Base-by-base conservation (phyloP, 2,329 filamentous ascomycete species). In the Colletotrichum incanum region DNA sequence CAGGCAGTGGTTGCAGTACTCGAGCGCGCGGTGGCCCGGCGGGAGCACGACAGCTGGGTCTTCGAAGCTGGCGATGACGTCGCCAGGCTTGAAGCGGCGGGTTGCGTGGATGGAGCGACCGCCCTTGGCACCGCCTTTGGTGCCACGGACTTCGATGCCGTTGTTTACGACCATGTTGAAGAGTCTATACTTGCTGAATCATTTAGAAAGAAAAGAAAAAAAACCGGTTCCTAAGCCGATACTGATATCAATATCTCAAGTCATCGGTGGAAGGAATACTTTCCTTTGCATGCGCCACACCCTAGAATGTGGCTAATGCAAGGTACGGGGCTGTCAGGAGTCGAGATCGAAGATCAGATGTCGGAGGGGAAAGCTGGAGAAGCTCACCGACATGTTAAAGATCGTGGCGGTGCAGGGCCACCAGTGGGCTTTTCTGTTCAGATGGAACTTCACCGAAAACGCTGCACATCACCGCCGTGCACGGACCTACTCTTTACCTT, bases 1-100 rank as follows among this genome's bases (percentile, higher is more conserved):
- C 37, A 89, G 82, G 78, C 88, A 90, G 80, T 85, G 80, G 73
- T 84, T 84, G 82, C 89, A 91, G 41, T 84, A 82, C 20, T 77
- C 75, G 4, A 76, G 61, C 67, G 86, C 81, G 72, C 83, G 82
- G 6, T 82, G 78, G 47, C 82, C 82, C 50, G 85, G 82, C 4
- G 89, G 86, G 31, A 90, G 81, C 23, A 86, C 85, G 56, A 90
- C 77, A 49, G 84, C 80, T 6, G 84, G 83, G 31, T 65, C 34
- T 28, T 69, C 47, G 54, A 90, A 88, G 49, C 78, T 76, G 70
- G 84, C 82, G 74, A 91, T 85, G 67, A 80, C 75, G 37, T 82
- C 79, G 75, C 88, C 88, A 0, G 89, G 81, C 4, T 71, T 26
- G 78, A 88, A 86, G 73, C 80, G 5, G 55, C 77, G 80, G 23